phyloP scores from a whole-genome alignment of 2,329 filamentous ascomycete genomes.

The Fusarium cicatricum region DNA sequence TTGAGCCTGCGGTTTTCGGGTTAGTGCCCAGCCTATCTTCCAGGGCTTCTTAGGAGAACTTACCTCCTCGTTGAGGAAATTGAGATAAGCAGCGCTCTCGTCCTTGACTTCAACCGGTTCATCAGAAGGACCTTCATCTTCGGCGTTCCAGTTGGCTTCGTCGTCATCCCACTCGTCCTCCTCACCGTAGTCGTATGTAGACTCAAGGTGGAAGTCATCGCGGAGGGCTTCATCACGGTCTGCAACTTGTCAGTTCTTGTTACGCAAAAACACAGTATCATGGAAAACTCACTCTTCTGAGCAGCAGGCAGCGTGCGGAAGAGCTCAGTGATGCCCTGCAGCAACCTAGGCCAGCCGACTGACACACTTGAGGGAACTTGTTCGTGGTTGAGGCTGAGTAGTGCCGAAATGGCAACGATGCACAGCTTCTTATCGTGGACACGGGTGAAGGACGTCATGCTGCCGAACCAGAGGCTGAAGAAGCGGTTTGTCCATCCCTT shows the following conservation, averaged over 20 bases:
- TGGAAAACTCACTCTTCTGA: slow-evolving; percentile 73
- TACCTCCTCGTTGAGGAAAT: slow-evolving; percentile 93
- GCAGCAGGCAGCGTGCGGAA: slow-evolving; percentile 92
- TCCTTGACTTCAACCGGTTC: slow-evolving; percentile 76
- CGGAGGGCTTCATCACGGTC: slow-evolving; percentile 91
- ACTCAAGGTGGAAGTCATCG: slow-evolving; percentile 81
- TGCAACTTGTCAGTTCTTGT: slow-evolving; percentile 48
- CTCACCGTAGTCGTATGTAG: slow-evolving; percentile 69
- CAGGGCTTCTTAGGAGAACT: slow-evolving; percentile 34
- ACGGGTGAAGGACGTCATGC: slow-evolving; percentile 89
- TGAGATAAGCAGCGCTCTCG: slow-evolving; percentile 92
- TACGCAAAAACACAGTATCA: no score
- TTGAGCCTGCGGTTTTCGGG: slow-evolving; percentile 68
- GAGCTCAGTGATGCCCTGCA: slow-evolving; percentile 86
- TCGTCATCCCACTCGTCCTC: slow-evolving; percentile 87
- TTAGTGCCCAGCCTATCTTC: slow-evolving; percentile 32
- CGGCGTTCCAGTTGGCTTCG: slow-evolving; percentile 80
- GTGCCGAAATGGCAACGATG: slow-evolving; percentile 88
- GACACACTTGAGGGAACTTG: slow-evolving; percentile 93
- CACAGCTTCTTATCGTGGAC: slow-evolving; percentile 99
- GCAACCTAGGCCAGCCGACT: slow-evolving; percentile 90
- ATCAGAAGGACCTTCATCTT: slow-evolving; percentile 75
- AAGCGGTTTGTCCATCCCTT: slow-evolving; percentile 99
- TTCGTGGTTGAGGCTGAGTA: slow-evolving; percentile 80
- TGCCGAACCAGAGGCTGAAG: slow-evolving; percentile 98